Percentiles rank a stretch among this genome's conserved stretches.
Evolutionary conservation across 495 filamentous ascomycete species (phyloP).

Genomic region (Lophiostoma macrostomum): DNA sequence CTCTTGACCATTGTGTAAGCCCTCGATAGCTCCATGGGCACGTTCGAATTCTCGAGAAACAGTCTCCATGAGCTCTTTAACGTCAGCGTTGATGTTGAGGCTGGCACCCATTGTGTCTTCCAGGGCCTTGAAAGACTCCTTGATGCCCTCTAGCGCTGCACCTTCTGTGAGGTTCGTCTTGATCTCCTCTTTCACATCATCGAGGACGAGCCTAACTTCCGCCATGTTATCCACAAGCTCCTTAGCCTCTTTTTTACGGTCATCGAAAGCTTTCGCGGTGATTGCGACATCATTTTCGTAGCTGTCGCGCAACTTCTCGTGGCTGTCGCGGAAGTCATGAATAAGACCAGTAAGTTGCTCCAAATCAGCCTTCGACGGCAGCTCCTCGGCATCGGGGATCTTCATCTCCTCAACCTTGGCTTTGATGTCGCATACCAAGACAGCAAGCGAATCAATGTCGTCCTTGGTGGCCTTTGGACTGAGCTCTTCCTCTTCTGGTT

Average conservation of each 20-base stretch:
- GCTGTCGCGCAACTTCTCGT: conserved; percentile 53
- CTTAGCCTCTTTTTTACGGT: conserved; percentile 64
- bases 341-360: conserved; percentile 65
- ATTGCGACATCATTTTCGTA: conserved; percentile 66
- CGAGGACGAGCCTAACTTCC: conserved; percentile 54
- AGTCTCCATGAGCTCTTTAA: conserved; percentile 77
- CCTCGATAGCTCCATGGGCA: conserved; percentile 63
- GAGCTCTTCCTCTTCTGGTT: conserved; percentile 55
- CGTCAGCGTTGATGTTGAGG: conserved; percentile 56
- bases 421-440: conserved; percentile 77
- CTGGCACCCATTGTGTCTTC: conserved; percentile 41
- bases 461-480: conserved; percentile 69
- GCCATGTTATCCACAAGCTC: conserved; percentile 58
- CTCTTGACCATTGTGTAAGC: conserved; percentile 68
- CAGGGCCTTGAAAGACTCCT: conserved; percentile 48
- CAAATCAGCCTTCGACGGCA: conserved; percentile 60
- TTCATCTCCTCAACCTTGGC: conserved; percentile 67
- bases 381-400: conserved; percentile 60
- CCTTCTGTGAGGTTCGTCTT: conserved; percentile 60
- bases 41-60: conserved; percentile 81
- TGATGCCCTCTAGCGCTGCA: conserved; percentile 52
- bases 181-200: conserved; percentile 64
- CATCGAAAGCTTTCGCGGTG: conserved; percentile 75
- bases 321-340: conserved; percentile 56
- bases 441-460: conserved; percentile 73